These are phyloP conservation scores for Claviceps citrina DNA, from an alignment of 2,329 filamentous ascomycete species.

Conservation along the genomic window DNA sequence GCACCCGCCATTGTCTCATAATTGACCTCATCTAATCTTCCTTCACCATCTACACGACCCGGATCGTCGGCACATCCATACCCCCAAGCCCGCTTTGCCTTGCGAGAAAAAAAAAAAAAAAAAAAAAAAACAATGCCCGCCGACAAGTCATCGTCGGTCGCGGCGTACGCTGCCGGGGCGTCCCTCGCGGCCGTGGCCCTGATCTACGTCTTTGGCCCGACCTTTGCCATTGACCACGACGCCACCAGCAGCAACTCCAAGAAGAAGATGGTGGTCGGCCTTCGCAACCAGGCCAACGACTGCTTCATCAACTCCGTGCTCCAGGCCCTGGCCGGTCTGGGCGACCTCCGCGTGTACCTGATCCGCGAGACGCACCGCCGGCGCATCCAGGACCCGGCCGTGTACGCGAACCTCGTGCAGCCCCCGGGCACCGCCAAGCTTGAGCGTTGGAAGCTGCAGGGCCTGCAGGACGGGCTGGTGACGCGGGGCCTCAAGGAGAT, in stretches of 20 bases:
- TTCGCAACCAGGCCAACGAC: slow-evolving; percentile 84
- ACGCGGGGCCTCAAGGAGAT: slow-evolving; percentile 84
- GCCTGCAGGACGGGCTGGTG: slow-evolving; percentile 65
- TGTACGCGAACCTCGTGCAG: slow-evolving; percentile 53
- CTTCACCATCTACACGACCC: no score
- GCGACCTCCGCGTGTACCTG: slow-evolving; percentile 77
- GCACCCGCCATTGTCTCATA: no score
- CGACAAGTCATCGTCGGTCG: slow-evolving; percentile 28
- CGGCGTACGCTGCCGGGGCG: slow-evolving; percentile 87
- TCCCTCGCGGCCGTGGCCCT: slow-evolving; percentile 88
- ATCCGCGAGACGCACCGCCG: slow-evolving; percentile 83
- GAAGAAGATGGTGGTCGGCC: slow-evolving; percentile 77
- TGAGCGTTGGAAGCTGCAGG: slow-evolving; percentile 46
- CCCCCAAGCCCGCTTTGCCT: no score
- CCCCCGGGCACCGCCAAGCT: slow-evolving; percentile 25
- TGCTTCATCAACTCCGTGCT: slow-evolving; percentile 95
- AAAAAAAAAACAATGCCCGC: slow-evolving; percentile 17
- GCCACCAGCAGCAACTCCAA: slow-evolving; percentile 44
- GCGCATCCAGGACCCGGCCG: slow-evolving; percentile 57
- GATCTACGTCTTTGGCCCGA: slow-evolving; percentile 96
- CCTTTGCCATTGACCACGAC: slow-evolving; percentile 82
- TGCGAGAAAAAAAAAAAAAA: no score
- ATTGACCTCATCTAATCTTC: no score
- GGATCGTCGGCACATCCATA: no score
- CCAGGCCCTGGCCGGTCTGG: slow-evolving; percentile 79